Conservation (phyloP, 306 rosid genomes). For the Rubus parviflorus region DNA sequence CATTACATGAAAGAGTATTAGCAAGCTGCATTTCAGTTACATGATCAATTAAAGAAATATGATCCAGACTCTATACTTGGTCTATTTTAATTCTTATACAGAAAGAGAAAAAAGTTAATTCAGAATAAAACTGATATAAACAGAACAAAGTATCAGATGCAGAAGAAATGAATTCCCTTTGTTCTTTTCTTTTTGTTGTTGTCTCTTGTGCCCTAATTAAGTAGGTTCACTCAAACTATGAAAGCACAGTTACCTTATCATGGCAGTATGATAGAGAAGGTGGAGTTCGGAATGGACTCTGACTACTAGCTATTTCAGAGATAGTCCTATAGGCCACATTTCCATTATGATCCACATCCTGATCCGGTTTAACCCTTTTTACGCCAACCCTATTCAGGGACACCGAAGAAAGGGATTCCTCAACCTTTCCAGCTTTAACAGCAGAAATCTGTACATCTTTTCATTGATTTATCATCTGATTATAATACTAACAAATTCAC, state of each 20-base stretch:
- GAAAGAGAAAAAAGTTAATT: background rate
- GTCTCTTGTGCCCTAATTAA: background rate
- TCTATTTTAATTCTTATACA: background rate
- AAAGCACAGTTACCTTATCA: conserved; percentile 57
- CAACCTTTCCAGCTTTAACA: conserved; percentile 44
- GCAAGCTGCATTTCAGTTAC: conserved; percentile 46
- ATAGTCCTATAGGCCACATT: conserved; percentile 29
- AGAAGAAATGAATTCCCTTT: background rate
- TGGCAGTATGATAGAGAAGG: conserved; percentile 68
- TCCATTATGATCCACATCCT: conserved; percentile 29
- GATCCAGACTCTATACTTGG: conserved; percentile 13
- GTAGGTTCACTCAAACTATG: background rate
- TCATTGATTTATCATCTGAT: conserved; percentile 28
- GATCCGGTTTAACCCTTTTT: conserved; percentile 51
- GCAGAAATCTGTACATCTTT: conserved; percentile 46
- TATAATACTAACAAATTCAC: background rate
- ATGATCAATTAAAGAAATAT: conserved; percentile 27
- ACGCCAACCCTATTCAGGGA: conserved; percentile 47
- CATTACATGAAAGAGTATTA: conserved; percentile 40
- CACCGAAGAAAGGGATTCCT: conserved; percentile 37
- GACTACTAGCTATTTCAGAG: conserved; percentile 33
- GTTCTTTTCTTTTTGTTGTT: background rate
- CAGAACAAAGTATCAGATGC: background rate
- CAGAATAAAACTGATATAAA: background rate
- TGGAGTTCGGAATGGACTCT: conserved; percentile 90